Conservation (phyloP, 2,329 filamentous ascomycete genomes). For the Hypoxylon sp. region DNA sequence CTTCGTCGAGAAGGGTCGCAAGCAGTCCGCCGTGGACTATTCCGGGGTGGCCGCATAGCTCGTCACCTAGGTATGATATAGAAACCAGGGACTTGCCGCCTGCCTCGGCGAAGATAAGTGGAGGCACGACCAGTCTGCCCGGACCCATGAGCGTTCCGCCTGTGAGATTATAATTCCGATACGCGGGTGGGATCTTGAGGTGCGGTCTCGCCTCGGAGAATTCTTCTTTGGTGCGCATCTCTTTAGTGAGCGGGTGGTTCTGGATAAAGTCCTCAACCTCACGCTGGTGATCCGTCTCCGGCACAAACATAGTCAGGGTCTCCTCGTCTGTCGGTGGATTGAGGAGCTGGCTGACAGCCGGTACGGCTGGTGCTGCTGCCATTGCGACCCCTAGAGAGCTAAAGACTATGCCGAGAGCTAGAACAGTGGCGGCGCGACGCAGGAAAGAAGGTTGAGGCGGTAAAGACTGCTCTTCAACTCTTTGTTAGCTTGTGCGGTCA, state of each 20-base stretch:
- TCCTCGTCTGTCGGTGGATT: conserved; percentile 77
- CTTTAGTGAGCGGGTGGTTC: conserved; percentile 79
- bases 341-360: conserved; percentile 64
- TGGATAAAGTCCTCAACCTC: conserved; percentile 82
- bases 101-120: conserved; percentile 81
- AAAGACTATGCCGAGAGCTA: conserved; percentile 65
- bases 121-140: conserved; percentile 84
- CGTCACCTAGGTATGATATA: conserved; percentile 82
- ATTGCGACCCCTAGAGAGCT: conserved; percentile 69
- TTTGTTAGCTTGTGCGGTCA: conserved; percentile 15
- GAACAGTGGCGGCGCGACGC: conserved; percentile 62
- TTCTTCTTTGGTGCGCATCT: conserved; percentile 75
- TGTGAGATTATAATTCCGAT: conserved; percentile 83
- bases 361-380: conserved; percentile 67
- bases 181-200: conserved; percentile 81
- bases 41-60: conserved; percentile 89
- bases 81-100: conserved; percentile 78
- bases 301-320: conserved; percentile 76
- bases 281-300: conserved; percentile 66
- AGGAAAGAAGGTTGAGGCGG: conserved; percentile 58
- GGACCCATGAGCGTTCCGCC: conserved; percentile 83
- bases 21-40: conserved; percentile 92
- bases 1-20: conserved; percentile 94
- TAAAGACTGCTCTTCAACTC: conserved; percentile 35
- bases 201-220: conserved; percentile 87